These are phyloP conservation scores for Cardiospermum halicacabum DNA, from an alignment of 345 rosid genomes.

Conservation along the genomic window DNA sequence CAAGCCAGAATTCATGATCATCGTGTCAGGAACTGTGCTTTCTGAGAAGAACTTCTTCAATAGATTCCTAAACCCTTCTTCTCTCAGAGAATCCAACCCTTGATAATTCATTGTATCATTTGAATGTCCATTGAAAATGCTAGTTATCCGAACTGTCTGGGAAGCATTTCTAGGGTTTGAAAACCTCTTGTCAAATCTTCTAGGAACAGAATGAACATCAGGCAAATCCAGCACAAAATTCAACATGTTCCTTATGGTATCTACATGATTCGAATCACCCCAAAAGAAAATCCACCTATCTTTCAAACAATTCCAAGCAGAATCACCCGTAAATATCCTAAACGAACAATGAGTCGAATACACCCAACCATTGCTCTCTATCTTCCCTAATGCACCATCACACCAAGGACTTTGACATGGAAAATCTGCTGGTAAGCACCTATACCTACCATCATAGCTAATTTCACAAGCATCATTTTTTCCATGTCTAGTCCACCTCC, in stretches of 20 bases:
- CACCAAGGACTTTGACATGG: conserved; percentile 88
- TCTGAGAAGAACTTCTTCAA: conserved; percentile 69
- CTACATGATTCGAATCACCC: conserved; percentile 98
- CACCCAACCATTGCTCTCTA: conserved; percentile 99
- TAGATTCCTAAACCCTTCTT: conserved; percentile 56
- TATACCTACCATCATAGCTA: conserved; percentile 69
- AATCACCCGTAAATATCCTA: conserved; percentile 42
- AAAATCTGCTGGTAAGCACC: conserved; percentile 55
- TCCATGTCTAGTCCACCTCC: conserved; percentile 90
- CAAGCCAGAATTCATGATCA: conserved; percentile 84
- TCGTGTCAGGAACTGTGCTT: conserved; percentile 61
- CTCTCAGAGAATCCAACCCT: conserved; percentile 75
- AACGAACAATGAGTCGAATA: conserved; percentile 86
- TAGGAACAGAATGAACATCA: conserved; percentile 57
- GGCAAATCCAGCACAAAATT: conserved; percentile 72
- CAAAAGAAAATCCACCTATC: conserved; percentile 89
- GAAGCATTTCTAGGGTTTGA: conserved; percentile 60
- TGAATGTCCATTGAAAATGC: conserved; percentile 94
- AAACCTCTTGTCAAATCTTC: conserved; percentile 79
- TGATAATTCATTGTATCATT: conserved; percentile 75
- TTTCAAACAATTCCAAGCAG: conserved; percentile 82
- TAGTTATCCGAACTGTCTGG: conserved; percentile 73
- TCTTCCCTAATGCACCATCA: conserved; percentile 53
- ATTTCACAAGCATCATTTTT: conserved; percentile 58
- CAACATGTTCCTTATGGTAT: conserved; percentile 79